phyloP scores from a whole-genome alignment of 75 land plant species.

The Sequoia sempervirens region DNA sequence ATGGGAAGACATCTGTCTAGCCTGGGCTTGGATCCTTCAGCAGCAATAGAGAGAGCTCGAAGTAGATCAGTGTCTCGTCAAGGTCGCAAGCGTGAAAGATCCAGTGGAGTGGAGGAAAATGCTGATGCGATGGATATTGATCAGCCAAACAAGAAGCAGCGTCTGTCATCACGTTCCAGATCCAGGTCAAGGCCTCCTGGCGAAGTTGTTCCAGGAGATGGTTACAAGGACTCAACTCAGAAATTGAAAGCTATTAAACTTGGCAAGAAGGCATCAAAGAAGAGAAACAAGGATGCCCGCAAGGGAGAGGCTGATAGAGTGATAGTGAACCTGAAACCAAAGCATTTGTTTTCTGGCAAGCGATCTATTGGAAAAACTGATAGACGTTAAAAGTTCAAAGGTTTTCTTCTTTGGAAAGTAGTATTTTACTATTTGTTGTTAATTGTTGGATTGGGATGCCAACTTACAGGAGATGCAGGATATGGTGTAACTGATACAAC shows the following conservation, averaged over 20 bases:
- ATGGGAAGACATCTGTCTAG: constrained; percentile 80
- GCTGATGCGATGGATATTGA: constrained; percentile 67
- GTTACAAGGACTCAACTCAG: constrained; percentile 82
- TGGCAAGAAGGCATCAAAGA: constrained; percentile 58
- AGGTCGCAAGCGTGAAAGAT: constrained; percentile 83
- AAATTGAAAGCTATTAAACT: constrained; percentile 74
- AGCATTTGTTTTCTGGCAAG: constrained; percentile 90
- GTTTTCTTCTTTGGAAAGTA: background rate
- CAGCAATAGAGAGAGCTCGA: constrained; percentile 65
- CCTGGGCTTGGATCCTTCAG: constrained; percentile 78
- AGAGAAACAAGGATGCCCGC: constrained; percentile 76
- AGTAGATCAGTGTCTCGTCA: constrained; percentile 60
- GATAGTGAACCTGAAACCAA: constrained; percentile 81
- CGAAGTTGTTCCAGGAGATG: constrained; percentile 88
- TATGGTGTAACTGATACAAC: no score
- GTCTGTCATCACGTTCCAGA: constrained; percentile 47
- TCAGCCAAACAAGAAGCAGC: constrained; percentile 51
- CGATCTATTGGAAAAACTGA: constrained; percentile 77
- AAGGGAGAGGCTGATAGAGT: constrained; percentile 92
- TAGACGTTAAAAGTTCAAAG: constrained; percentile 43
- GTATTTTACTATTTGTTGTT: no score
- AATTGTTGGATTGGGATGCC: no score
- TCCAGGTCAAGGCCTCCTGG: constrained; percentile 65
- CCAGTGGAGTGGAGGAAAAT: constrained; percentile 30
- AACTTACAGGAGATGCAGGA: no score